Base-by-base conservation (phyloP, 345 rosid species). In the Salix arbutifolia region DNA sequence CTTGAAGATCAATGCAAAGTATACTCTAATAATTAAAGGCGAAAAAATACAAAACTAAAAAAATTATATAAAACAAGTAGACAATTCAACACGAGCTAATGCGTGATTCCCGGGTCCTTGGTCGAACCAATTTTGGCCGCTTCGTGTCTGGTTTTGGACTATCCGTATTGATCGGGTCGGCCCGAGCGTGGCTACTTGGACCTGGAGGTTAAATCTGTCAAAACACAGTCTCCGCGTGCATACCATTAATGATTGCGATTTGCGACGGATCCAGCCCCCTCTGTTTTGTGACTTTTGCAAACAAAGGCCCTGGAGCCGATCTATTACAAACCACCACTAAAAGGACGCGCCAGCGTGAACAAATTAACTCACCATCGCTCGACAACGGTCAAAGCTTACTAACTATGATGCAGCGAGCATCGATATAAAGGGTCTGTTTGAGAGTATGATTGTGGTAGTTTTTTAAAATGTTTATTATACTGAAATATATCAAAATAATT, bases 201-300 rank as follows among this genome's bases (percentile, higher is more conserved):
- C 3, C n/a, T 13, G 26, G 53, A 73, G 44, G 80, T 53, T 37
- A 73, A 68, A 62, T 78, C 13, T 70, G 85, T 86, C 60, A 86
- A 81, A 82, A 75, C 77, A 67, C 81, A 77, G 85, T 85, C 85
- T 83, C 89, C 92, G 88, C 88, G 86, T 86, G 85, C 65, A 67
- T 58, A 70, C 91, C 89, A 84, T 81, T 83, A 79, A 84, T 89
- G 89, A 84, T 84, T 66, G 83, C 74, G 85, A 83, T 83, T 84
- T 66, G 83, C 74, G 85, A 83, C 69, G 60, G 80, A 72, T 76
- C 86, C 56, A 60, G 50, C 9, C 52, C 25, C 42, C 78, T 76
- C 64, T 67, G 67, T 66, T 71, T 73, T 61, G 37, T 65, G 30
- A 48, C 50, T 44, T 61, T 84, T 85, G 42, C 80, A 81, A 31